Evolutionary conservation across 2,329 filamentous ascomycete genomes (phyloP).

Genomic region (Botrytis deweyae): DNA sequence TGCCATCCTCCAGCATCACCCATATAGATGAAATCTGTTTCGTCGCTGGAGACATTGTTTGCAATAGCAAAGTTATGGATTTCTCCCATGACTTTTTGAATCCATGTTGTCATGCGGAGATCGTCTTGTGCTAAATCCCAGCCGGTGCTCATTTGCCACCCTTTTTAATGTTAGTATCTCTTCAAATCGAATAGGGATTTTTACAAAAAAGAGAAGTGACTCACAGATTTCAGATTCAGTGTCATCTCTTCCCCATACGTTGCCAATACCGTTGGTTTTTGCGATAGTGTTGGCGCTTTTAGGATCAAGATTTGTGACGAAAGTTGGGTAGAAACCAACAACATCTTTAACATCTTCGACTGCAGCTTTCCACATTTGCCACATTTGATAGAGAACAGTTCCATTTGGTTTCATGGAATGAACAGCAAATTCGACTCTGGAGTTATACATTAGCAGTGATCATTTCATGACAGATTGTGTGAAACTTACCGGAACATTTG

Average conservation of each 20-base stretch:
- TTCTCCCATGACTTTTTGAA: conserved; percentile 35
- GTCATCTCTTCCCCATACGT: conserved; percentile 42
- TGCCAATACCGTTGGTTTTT: conserved; percentile 42
- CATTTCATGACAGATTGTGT: neutral
- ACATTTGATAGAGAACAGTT: conserved; percentile 39
- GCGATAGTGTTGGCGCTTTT: conserved; percentile 37
- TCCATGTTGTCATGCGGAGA: conserved; percentile 41
- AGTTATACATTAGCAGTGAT: neutral
- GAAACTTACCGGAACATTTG: conserved; percentile 25
- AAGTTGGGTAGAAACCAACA: conserved; percentile 42
- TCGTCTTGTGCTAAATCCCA: conserved; percentile 43
- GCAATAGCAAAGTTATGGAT: conserved; percentile 39
- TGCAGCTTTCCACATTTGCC: conserved; percentile 40
- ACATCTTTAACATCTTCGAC: conserved; percentile 41
- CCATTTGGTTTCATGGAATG: conserved; percentile 43
- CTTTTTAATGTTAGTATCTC: conserved; percentile 28
- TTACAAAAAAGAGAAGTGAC: conserved; percentile 13
- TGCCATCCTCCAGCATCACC: conserved; percentile 30
- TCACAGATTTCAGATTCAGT: conserved; percentile 39
- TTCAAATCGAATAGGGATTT: neutral
- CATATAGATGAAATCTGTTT: conserved; percentile 27
- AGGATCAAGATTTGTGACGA: conserved; percentile 40
- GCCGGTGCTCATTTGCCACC: conserved; percentile 43
- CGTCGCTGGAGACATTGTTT: conserved; percentile 8
- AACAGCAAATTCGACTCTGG: conserved; percentile 38